A percentile compares a stretch with the other conserved stretches of the same genome.
Conservation (phyloP, 1,284 basidiomycete genomes). For the Boletus hoseneyae region DNA sequence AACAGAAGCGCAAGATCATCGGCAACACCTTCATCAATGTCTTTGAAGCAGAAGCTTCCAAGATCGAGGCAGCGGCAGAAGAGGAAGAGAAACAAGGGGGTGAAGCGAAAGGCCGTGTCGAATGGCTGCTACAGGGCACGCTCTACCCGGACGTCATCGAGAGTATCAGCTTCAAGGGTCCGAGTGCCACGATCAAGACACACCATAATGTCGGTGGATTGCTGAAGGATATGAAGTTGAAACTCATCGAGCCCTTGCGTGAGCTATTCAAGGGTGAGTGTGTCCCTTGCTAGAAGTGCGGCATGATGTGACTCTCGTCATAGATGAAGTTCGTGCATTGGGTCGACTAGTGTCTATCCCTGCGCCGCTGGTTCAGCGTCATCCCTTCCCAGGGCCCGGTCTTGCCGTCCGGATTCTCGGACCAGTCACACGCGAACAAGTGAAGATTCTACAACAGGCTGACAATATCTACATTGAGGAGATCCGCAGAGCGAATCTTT, state of each 20-base stretch:
- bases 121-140: slow-evolving; percentile 96
- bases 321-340: slow-evolving; percentile 95
- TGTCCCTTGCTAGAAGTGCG: neutral
- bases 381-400: slow-evolving; percentile 99
- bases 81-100: slow-evolving; percentile 66
- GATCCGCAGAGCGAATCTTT: slow-evolving; percentile 89
- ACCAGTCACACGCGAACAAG: slow-evolving; percentile 90
- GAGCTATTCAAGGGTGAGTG: slow-evolving; percentile 96
- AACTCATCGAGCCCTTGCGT: slow-evolving; percentile 95
- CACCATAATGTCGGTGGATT: slow-evolving; percentile 99
- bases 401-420: slow-evolving; percentile 99
- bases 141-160: slow-evolving; percentile 99
- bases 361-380: slow-evolving; percentile 89
- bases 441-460: slow-evolving; percentile 91
- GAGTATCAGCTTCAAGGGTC: slow-evolving; percentile 99
- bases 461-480: slow-evolving; percentile 98
- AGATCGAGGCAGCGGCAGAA: slow-evolving; percentile 85
- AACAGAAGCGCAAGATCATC: slow-evolving; percentile 97
- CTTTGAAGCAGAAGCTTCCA: slow-evolving; percentile 91
- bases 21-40: slow-evolving; percentile 99
- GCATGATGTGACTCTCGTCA: neutral
- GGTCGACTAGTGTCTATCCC: slow-evolving; percentile 92
- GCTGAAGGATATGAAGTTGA: slow-evolving; percentile 97
- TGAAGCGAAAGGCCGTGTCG: slow-evolving; percentile 84
- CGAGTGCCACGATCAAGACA: slow-evolving; percentile 98